Evolutionary conservation across 352 stramenopile genomes (phyloP), one percentile per base, ranked within the genome.

Genomic region (Globisporangium takayamanum): DNA sequence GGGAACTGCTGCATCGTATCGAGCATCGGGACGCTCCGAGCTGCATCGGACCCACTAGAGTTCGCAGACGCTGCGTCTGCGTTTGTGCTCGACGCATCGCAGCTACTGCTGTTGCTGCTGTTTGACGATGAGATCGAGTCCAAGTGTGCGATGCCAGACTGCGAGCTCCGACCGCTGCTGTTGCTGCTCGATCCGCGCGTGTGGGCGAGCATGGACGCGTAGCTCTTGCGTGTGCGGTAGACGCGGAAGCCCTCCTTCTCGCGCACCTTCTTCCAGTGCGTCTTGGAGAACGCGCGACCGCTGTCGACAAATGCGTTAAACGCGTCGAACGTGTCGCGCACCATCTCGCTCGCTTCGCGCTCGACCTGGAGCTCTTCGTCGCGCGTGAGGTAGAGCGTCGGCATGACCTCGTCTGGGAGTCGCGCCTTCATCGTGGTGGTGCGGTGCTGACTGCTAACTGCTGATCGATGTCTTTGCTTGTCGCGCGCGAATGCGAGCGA

Each of bases 251-350:
- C n/a, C 16, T 51, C 51, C 8, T 26, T 50, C 20, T 51, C 49
- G 33, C 57, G 47, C 30, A 58, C 14, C 6, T 28, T 41, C 50
- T n/a, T 74, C 67, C 67, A 69, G 15, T 51, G 20, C 26, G 37
- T 6, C 50, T 57, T 53, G 41, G 57, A 28, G 22, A 63, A 50
- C 50, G 36, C n/a, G 15, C 50, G 33, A 18, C 33, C 12, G n/a
- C 39, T 48, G 12, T 50, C 50, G 3, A 51, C 26, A 14, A 63
- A 63, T 5, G 30, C 48, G 28, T 52, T 26, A 26, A 50, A 50
- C 20, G 57, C 57, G n/a, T 33, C 50, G 2, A 58, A 18, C 30
- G 57, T 62, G 33, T 62, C 56, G 18, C 25, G 28, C 16, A 62
- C 41, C 26, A 62, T 42, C 4, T 18, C 20, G 47, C 11, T 36